A percentile compares a stretch with the other conserved stretches of the same genome.
phyloP scores from a whole-genome alignment of 1,284 basidiomycete species.

The Agaricales sp. region DNA sequence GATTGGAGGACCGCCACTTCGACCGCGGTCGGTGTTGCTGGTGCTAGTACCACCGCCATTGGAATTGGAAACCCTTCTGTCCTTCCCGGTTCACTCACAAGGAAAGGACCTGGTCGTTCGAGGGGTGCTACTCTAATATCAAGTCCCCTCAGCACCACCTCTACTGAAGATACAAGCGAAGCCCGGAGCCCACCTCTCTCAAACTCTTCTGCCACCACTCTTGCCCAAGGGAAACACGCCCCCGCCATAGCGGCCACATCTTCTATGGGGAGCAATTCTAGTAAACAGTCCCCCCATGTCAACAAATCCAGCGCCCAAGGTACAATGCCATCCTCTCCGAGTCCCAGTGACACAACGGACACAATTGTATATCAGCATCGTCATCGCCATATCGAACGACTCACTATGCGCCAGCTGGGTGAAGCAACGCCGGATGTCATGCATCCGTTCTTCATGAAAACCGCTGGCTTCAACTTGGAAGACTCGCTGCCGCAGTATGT shows the following conservation, averaged over 20 bases:
- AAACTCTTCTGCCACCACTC: neutral
- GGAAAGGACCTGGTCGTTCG: neutral
- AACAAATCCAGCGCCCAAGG: neutral
- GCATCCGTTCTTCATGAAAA: constrained; percentile 81
- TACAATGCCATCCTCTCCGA: neutral
- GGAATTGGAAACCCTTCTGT: neutral
- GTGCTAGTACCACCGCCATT: constrained; percentile 9
- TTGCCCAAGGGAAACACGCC: neutral
- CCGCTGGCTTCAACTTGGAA: constrained; percentile 71
- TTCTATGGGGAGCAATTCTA: neutral
- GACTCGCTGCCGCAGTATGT: constrained; percentile 79
- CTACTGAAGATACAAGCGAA: neutral
- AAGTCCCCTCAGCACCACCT: neutral
- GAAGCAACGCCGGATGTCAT: constrained; percentile 83
- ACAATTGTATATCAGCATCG: constrained; percentile 39
- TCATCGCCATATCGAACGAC: constrained; percentile 53
- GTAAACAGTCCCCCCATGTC: neutral
- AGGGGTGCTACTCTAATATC: neutral
- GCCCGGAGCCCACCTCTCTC: neutral
- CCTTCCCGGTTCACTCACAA: neutral
- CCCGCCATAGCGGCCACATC: neutral
- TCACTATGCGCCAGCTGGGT: constrained; percentile 76
- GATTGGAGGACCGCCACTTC: constrained; percentile 34
- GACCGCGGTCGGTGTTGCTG: constrained; percentile 18
- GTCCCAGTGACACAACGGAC: constrained; percentile 12